Conservation (phyloP, 345 rosid species). For the Acer negundo region DNA sequence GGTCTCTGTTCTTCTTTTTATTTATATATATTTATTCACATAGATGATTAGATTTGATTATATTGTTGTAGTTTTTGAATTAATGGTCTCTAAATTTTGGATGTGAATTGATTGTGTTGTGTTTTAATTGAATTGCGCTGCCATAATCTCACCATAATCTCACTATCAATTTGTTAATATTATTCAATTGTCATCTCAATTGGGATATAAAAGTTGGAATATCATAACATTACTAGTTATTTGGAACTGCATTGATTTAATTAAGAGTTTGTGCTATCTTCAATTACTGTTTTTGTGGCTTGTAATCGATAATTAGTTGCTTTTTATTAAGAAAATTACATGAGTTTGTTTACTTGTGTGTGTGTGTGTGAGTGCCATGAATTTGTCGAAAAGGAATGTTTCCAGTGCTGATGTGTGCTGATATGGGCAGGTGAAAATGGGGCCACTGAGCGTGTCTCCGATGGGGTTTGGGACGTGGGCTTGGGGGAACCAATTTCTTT, state of each 20-base stretch:
- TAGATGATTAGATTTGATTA: neutral
- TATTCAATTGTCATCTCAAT: neutral
- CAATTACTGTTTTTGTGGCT: neutral
- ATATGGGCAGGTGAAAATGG: conserved; percentile 67
- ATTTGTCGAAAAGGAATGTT: neutral
- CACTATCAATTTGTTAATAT: neutral
- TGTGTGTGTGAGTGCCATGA: no score
- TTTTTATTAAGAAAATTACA: neutral
- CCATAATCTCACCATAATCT: neutral
- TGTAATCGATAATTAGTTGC: neutral
- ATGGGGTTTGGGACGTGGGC: conserved; percentile 99
- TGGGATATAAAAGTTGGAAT: neutral
- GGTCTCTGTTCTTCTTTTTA: conserved; percentile 20
- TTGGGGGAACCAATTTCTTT: conserved; percentile 94
- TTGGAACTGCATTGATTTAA: neutral
- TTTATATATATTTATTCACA: neutral
- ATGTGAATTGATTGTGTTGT: neutral
- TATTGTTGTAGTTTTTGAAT: no score
- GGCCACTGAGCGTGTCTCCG: conserved; percentile 84
- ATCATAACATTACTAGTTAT: neutral
- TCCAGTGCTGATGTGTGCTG: neutral
- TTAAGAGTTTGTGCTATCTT: neutral
- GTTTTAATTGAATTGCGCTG: neutral
- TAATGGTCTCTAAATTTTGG: neutral
- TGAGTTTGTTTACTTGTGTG: neutral